Percentiles rank a stretch among this genome's conserved stretches.
Conservation (phyloP, 371 early-diverging fungal genomes). For the Ecytonucleospora hepatopenaei region DNA sequence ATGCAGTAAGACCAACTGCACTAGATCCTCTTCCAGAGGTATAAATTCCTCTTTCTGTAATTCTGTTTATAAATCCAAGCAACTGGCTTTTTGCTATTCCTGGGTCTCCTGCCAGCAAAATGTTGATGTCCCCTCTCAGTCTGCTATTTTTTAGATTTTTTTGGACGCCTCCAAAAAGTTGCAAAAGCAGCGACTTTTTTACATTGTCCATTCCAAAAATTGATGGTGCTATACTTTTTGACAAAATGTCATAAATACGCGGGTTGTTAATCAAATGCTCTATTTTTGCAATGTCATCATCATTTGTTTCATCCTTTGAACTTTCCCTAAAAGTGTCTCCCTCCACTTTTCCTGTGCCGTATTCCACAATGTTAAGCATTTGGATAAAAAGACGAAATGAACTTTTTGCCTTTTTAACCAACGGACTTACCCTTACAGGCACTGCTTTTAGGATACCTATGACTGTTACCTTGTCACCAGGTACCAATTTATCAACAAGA, state of each 20-base stretch:
- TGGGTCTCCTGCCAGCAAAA: conserved; percentile 57
- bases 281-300: conserved; percentile 54
- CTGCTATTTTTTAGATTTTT: conserved; percentile 48
- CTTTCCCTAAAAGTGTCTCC: conserved; percentile 12
- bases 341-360: conserved; percentile 45
- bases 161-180: conserved; percentile 82
- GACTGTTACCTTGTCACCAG: conserved; percentile 87
- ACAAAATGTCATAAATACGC: conserved; percentile 58
- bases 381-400: conserved; percentile 89
- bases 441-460: conserved; percentile 88
- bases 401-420: conserved; percentile 73
- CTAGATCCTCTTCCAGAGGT: conserved; percentile 95
- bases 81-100: conserved; percentile 57
- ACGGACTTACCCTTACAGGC: conserved; percentile 80
- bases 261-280: too few species aligned
- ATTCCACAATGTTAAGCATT: conserved; percentile 68
- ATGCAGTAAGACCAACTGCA: conserved; percentile 95
- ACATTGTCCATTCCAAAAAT: conserved; percentile 89
- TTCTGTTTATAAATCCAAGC: conserved; percentile 65
- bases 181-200: conserved; percentile 86
- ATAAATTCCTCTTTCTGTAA: conserved; percentile 89
- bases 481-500: conserved; percentile 79
- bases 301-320: conserved; percentile 16
- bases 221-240: conserved; percentile 69
- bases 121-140: conserved; percentile 57